A percentile compares a stretch with the other conserved stretches of the same genome.
These are phyloP conservation scores for Dryas octopetala DNA, from an alignment of 306 rosid species.

Conservation along the genomic window DNA sequence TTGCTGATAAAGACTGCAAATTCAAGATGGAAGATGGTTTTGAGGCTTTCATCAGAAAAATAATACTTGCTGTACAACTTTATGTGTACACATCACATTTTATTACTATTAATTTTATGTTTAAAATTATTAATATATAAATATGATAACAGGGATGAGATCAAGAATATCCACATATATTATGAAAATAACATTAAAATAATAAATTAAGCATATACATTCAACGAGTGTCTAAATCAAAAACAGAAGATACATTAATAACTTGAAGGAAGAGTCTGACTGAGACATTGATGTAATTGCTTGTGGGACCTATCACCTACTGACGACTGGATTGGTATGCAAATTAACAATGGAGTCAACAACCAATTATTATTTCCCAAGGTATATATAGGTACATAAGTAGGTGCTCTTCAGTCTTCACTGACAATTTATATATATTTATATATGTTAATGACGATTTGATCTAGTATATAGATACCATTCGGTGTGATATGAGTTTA, in stretches of 20 bases:
- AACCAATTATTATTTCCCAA: not conserved
- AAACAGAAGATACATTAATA: not conserved
- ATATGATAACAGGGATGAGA: not conserved
- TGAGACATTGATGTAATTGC: not conserved
- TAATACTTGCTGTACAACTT: not conserved
- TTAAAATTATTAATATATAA: not conserved
- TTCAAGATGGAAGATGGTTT: not conserved
- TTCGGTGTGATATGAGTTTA: too few relatives aligned
- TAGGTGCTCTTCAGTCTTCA: too few relatives aligned
- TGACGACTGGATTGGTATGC: not conserved
- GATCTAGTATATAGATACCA: too few relatives aligned
- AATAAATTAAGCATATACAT: not conserved
- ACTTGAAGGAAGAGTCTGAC: not conserved
- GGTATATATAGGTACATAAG: too few relatives aligned
- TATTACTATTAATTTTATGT: not conserved
- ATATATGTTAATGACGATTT: too few relatives aligned
- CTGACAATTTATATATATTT: too few relatives aligned
- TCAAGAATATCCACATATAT: not conserved
- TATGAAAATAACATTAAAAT: not conserved
- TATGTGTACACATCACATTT: not conserved
- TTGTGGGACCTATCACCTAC: not conserved
- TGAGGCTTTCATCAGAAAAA: not conserved
- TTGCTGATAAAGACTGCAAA: not conserved
- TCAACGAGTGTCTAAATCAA: slow-evolving; percentile 7
- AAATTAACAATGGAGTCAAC: not conserved